Evolutionary conservation across 2,329 filamentous ascomycete species (phyloP), one percentile per base, ranked within the genome.

Genomic region (Aspergillus caelatus): DNA sequence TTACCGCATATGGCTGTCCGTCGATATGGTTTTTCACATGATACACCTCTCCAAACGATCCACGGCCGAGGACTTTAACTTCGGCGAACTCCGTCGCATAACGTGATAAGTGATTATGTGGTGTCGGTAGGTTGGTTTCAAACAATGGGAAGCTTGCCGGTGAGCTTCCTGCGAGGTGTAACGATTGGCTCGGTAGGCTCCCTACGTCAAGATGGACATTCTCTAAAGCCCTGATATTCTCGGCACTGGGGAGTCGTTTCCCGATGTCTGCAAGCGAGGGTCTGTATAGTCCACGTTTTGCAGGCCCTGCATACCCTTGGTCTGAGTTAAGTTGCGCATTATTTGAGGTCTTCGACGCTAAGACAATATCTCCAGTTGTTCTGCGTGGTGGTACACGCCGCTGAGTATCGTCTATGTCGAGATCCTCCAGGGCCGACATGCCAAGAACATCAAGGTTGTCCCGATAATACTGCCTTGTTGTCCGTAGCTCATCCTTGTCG

Each of bases 21-120:
- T 91, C 89, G 7, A 91, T 82, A 57, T 84, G 82, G 66, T 90
- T 86, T 55, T 79, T 82, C 12, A 84, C 88, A 66, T 85, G 85
- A 71, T 84, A 91, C 2, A 91, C 89, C 43, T 83, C 83, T 1
- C 88, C 88, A 70, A 89, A 91, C 0, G 88, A 89, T 16, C 89
- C 89, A 71, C 84, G 88, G 1, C 88, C 88, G 3, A 91, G 79
- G 1, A 87, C 71, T 21, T 79, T 81, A 14, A 88, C 71, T 66
- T 88, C 83, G 23, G 80, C 77, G 63, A 85, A 87, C 64, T 84
- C 85, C 43, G 79, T 77, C 4, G 77, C 72, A 68, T 85, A 86
- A 50, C 82, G 78, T 48, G 82, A 81, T 41, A 75, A 67, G 10
- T 66, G 67, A 60, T 72, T 73, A 54, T 66, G 64, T 26, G 68